Conservation (phyloP, 306 rosid species). For the Amphicarpaea edgeworthii region DNA sequence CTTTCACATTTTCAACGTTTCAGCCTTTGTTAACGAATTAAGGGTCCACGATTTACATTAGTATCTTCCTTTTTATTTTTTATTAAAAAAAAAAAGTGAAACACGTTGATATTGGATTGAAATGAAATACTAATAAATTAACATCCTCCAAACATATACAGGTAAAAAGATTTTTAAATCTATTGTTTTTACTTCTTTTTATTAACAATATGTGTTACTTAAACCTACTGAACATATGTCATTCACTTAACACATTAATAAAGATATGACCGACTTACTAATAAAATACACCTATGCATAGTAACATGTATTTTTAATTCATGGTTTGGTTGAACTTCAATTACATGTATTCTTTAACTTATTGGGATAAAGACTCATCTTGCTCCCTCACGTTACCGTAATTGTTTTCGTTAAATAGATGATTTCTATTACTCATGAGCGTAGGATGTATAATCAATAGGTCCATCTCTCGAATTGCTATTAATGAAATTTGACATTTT, state of each 20-base stretch:
- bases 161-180: neutral
- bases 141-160: neutral
- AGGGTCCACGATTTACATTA: neutral
- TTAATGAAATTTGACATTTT: constrained; percentile 39
- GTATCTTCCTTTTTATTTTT: too few species aligned
- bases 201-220: neutral
- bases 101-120: too few species aligned
- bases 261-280: neutral
- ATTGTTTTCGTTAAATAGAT: too few species aligned
- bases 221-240: neutral
- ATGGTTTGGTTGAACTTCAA: neutral
- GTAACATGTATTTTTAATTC: neutral
- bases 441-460: too few species aligned
- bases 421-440: too few species aligned
- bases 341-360: too few species aligned
- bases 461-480: too few species aligned
- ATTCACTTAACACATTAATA: neutral
- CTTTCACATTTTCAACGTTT: neutral
- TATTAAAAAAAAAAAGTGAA: too few species aligned
- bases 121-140: neutral
- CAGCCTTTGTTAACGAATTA: neutral
- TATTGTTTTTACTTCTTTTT: too few species aligned
- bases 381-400: too few species aligned
- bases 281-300: neutral
- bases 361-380: too few species aligned